Conservation (phyloP, 164 flowering plant genomes). For the Amborella trichopoda region DNA sequence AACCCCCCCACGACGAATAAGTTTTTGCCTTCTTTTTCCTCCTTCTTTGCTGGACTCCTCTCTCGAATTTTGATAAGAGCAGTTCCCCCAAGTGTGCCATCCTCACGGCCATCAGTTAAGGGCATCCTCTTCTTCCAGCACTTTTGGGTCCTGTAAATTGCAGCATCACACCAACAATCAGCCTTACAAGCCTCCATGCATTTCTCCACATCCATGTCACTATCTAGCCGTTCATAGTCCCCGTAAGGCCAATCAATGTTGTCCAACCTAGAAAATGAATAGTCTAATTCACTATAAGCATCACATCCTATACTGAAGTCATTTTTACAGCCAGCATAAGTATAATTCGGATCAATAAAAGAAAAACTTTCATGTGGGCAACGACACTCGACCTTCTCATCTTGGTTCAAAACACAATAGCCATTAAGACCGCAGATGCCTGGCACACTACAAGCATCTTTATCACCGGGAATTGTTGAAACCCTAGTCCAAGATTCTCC, state of each 20-base stretch:
- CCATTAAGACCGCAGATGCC: slow-evolving; percentile 1
- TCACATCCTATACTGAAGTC: slow-evolving; percentile 15
- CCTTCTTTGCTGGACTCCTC: background rate
- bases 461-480: background rate
- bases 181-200: slow-evolving; percentile 23
- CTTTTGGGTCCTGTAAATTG: slow-evolving; percentile 2
- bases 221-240: slow-evolving; percentile 11
- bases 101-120: slow-evolving; percentile 16
- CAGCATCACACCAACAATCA: slow-evolving; percentile 30
- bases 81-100: background rate
- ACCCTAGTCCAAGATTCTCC: background rate
- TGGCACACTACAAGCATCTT: background rate
- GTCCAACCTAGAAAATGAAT: slow-evolving; percentile 3
- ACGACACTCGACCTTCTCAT: slow-evolving; percentile 8
- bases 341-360: slow-evolving; percentile 11
- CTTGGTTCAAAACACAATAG: background rate
- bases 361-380: slow-evolving; percentile 22
- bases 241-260: slow-evolving; percentile 22
- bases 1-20: background rate
- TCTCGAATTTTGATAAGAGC: slow-evolving; percentile 18
- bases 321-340: slow-evolving; percentile 18
- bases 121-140: slow-evolving; percentile 43
- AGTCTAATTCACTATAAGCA: slow-evolving; percentile 10
- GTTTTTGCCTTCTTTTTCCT: background rate
- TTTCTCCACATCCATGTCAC: slow-evolving; percentile 4